Base-by-base conservation (phyloP, 2,329 filamentous ascomycete genomes). In the Tolypocladium cylindrosporum region DNA sequence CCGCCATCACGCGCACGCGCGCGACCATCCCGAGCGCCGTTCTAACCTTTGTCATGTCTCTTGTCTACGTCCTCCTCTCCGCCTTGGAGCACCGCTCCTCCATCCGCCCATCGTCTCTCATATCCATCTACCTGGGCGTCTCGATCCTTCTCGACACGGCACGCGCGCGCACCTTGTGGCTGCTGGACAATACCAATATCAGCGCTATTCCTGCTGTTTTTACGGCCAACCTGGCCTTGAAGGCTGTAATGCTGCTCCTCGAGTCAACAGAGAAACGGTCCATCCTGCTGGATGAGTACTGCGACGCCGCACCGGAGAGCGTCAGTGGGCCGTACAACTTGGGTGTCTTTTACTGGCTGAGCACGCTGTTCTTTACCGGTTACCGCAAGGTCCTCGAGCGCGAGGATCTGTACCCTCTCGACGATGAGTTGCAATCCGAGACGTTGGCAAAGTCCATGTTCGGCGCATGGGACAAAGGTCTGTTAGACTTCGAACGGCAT, bases 291-390 rank as follows among this genome's bases (percentile, higher is more conserved):
- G 55, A 55, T 7, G 52, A 43, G 24, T 58, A 59, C 45, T 3
- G 41, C 16, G 11, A 50, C 31, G 41, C 9, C 19, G 41, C 55
- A 14, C 55, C 55, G 19, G 55, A 56, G 36, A 50, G 19, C 8
- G 42, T 56, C 19, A 43, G 73, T 53, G 75, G 79, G 3, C 68
- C 80, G n/a, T 77, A 77, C 61, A 81, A 72, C 59, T 70, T 72
- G 50, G 68, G 67, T 0, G 67, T 80, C 14, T 83, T 83, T 63
- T 77, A 73, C 71, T 84, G 81, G 81, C 66, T 83, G 55, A 81
- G 78, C 58, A 68, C 71, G 7, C 64, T 83, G 6, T 76, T 84
- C 55, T 70, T 67, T 11, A n/a, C 55, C 7, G 63, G 63, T 14
- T 62, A 60, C 54, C 57, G 55, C 21, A 55, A 64, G 67, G 55